Conservation (phyloP, 768 basidiomycete species). For the Mycena rosella region DNA sequence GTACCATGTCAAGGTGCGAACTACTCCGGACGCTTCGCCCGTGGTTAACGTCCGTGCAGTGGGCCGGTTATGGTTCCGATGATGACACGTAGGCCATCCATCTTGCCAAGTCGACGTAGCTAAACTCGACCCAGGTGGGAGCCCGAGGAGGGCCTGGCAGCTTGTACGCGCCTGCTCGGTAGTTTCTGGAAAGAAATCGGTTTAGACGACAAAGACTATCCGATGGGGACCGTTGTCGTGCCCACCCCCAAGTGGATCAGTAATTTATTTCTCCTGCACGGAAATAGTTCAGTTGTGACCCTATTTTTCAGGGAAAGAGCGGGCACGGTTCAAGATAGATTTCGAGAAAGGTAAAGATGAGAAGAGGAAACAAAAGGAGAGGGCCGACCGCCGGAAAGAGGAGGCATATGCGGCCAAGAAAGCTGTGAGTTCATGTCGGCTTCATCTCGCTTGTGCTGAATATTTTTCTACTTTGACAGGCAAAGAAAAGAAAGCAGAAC, state of each 20-base stretch:
- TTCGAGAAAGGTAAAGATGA: conserved; percentile 18
- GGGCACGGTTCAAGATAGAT: conserved; percentile 26
- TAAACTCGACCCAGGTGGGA: conserved; percentile 55
- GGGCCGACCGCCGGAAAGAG: conserved; percentile 24
- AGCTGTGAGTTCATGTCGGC: conserved; percentile 4
- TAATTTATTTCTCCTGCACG: conserved; percentile 34
- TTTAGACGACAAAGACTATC: conserved; percentile 56
- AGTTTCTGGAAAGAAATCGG: conserved; percentile 63
- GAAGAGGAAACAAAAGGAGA: conserved; percentile 29
- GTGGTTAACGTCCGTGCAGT: conserved; percentile 50
- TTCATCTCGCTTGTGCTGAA: background rate
- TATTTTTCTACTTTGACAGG: conserved; percentile 14
- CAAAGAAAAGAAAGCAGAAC: conserved; percentile 26
- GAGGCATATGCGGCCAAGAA: conserved; percentile 26
- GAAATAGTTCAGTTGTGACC: background rate
- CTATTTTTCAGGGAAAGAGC: conserved; percentile 16
- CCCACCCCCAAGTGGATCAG: conserved; percentile 60
- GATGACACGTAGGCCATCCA: conserved; percentile 66
- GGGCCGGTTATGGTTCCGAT: conserved; percentile 60
- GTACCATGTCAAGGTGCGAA: conserved; percentile 11
- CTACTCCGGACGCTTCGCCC: background rate
- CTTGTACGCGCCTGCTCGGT: conserved; percentile 57
- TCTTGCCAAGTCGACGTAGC: conserved; percentile 51
- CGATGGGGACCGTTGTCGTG: conserved; percentile 46
- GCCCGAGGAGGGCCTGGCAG: conserved; percentile 55